A percentile compares a stretch with the other conserved stretches of the same genome.
phyloP scores from a whole-genome alignment of 1,139 yeast genomes.

The Pichia inconspicua region DNA sequence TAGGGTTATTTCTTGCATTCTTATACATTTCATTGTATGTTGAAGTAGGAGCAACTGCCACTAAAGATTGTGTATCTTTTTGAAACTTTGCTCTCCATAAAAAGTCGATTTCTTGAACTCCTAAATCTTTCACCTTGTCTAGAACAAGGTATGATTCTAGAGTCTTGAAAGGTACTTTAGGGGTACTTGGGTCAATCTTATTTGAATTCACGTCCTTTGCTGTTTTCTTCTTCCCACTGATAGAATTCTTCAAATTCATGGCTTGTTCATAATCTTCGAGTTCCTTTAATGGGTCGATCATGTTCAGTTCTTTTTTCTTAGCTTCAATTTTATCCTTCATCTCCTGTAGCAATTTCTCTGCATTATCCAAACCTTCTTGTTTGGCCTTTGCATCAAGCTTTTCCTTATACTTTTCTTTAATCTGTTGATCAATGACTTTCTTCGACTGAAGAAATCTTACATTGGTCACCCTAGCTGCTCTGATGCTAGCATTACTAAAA shows the following conservation, averaged over 20 bases:
- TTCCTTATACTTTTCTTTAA: conserved; percentile 32
- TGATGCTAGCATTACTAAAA: neutral
- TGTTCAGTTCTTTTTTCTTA: conserved; percentile 48
- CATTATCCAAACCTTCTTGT: conserved; percentile 37
- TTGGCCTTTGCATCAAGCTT: conserved; percentile 44
- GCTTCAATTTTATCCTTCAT: conserved; percentile 54
- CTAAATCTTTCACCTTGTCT: conserved; percentile 52
- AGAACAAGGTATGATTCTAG: conserved; percentile 63
- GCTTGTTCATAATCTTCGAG: conserved; percentile 51
- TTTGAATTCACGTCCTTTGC: conserved; percentile 28
- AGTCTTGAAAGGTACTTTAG: conserved; percentile 57
- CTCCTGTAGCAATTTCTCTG: conserved; percentile 57
- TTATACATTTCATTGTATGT: conserved; percentile 55
- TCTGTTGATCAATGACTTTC: conserved; percentile 32
- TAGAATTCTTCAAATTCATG: conserved; percentile 27
- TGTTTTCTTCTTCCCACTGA: conserved; percentile 14
- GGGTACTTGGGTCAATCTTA: conserved; percentile 41
- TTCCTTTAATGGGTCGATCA: conserved; percentile 64
- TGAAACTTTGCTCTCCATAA: conserved; percentile 88
- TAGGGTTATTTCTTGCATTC: conserved; percentile 68
- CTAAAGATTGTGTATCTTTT: conserved; percentile 48
- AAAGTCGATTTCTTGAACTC: conserved; percentile 60
- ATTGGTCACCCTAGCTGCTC: conserved; percentile 20
- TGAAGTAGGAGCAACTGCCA: conserved; percentile 52
- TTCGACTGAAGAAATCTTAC: conserved; percentile 32